Evolutionary conservation across 257 asterid genomes (phyloP).

Genomic region (Salvia splendens): DNA sequence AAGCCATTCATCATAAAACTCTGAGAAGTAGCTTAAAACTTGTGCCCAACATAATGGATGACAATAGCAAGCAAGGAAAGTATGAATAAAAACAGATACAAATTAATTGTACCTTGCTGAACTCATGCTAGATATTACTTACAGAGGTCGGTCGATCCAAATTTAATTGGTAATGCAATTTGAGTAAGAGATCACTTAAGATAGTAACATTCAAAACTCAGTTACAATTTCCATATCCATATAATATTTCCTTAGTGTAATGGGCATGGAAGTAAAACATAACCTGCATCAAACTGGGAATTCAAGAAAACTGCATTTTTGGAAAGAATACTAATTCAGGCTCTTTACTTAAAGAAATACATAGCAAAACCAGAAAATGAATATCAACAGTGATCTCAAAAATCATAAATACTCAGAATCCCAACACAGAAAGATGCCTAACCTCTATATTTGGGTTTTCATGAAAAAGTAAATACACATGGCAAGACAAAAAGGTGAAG

Average conservation of each 20-base stretch:
- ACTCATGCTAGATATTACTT: constrained; percentile 1
- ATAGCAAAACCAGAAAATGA: background rate
- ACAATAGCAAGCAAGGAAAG: background rate
- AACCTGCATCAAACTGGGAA: background rate
- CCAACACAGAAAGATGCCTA: constrained; percentile 29
- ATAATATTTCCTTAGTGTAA: constrained; percentile 10
- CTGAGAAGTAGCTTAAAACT: background rate
- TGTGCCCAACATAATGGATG: constrained; percentile 2
- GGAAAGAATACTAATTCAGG: background rate
- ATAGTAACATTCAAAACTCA: background rate
- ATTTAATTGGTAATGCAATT: background rate
- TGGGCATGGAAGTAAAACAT: background rate
- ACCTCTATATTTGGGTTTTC: constrained; percentile 28
- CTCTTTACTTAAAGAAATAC: constrained; percentile 25
- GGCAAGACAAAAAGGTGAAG: constrained; percentile 30
- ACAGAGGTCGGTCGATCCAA: background rate
- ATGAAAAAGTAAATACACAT: constrained; percentile 22
- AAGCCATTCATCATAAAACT: constrained; percentile 1
- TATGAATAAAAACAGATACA: background rate
- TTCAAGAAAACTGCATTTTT: background rate
- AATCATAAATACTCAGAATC: constrained; percentile 22
- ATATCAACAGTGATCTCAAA: constrained; percentile 26
- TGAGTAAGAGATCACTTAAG: constrained; percentile 9
- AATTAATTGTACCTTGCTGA: background rate
- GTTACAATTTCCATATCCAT: background rate